These are phyloP conservation scores for Populus alba DNA, from an alignment of 345 rosid species.

Conservation along the genomic window DNA sequence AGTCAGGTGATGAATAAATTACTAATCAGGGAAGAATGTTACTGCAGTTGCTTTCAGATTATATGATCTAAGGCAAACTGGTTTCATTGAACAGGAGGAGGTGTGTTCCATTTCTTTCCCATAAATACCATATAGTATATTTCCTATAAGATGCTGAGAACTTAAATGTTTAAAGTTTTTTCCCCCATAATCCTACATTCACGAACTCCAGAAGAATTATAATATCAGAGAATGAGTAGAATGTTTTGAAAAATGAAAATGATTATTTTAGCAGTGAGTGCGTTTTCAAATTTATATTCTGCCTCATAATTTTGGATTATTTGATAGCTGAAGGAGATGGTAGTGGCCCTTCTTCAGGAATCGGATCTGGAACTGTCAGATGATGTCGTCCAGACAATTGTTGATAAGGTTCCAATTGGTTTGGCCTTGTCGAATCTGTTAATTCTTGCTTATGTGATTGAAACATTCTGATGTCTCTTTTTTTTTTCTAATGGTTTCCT, in stretches of 20 bases:
- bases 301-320: constrained; percentile 1
- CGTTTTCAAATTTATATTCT: not conserved
- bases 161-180: not conserved
- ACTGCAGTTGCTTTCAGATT: constrained; percentile 80
- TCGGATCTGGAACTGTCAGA: constrained; percentile 69
- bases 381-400: constrained; percentile 63
- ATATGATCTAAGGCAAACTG: constrained; percentile 82
- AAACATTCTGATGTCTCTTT: not conserved
- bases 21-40: constrained; percentile 4
- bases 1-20: not conserved
- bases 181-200: not conserved
- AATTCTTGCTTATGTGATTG: not conserved
- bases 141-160: not conserved
- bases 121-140: not conserved
- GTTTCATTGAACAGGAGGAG: constrained; percentile 83
- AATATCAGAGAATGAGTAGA: not conserved
- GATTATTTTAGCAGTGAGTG: too few species aligned
- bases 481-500: not conserved
- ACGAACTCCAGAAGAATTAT: not conserved
- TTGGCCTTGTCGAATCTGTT: not conserved
- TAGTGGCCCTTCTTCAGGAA: constrained; percentile 75
- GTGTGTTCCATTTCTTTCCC: constrained; percentile 30
- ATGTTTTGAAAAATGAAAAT: not conserved
- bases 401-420: constrained; percentile 53
- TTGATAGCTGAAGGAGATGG: constrained; percentile 84